A percentile compares a stretch with the other conserved stretches of the same genome.
These are phyloP conservation scores for Ceratocystis ficicola DNA, from an alignment of 2,329 filamentous ascomycete genomes.

Conservation along the genomic window DNA sequence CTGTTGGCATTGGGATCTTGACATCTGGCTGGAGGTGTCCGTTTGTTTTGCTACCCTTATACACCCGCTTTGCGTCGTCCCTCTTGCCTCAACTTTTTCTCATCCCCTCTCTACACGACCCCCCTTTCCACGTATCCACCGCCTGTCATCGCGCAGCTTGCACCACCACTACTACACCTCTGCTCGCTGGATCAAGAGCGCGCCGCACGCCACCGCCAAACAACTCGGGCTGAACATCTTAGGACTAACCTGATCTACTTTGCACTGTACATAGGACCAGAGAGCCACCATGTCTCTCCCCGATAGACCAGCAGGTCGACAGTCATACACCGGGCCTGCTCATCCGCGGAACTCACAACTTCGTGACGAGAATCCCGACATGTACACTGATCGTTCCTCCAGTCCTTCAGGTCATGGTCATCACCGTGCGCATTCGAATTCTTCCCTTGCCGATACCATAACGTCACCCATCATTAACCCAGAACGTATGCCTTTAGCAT, in stretches of 20 bases:
- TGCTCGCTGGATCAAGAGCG: not conserved
- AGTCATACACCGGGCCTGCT: constrained; percentile 49
- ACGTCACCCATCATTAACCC: constrained; percentile 42
- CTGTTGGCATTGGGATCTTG: constrained; percentile 4
- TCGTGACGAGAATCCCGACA: constrained; percentile 52
- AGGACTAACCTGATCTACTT: not conserved
- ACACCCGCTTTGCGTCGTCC: not conserved
- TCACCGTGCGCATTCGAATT: constrained; percentile 45
- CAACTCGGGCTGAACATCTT: not conserved
- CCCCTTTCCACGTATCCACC: not conserved
- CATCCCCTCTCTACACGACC: not conserved
- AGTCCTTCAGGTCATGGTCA: constrained; percentile 35
- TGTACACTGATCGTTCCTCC: constrained; percentile 51
- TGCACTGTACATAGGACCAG: constrained; percentile 12
- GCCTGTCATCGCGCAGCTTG: not conserved
- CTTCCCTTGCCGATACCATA: constrained; percentile 48
- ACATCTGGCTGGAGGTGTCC: not conserved
- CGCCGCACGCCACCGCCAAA: not conserved
- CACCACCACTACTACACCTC: not conserved
- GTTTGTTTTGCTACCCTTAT: not conserved
- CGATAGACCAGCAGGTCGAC: constrained; percentile 51
- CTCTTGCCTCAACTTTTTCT: not conserved
- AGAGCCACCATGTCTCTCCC: constrained; percentile 45
- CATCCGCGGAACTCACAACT: constrained; percentile 59
- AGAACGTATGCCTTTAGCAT: constrained; percentile 46